Percentiles rank a stretch among this genome's conserved stretches.
These are phyloP conservation scores for Lasiosphaeriaceae sp. DNA, from an alignment of 495 filamentous ascomycete species.

Conservation along the genomic window DNA sequence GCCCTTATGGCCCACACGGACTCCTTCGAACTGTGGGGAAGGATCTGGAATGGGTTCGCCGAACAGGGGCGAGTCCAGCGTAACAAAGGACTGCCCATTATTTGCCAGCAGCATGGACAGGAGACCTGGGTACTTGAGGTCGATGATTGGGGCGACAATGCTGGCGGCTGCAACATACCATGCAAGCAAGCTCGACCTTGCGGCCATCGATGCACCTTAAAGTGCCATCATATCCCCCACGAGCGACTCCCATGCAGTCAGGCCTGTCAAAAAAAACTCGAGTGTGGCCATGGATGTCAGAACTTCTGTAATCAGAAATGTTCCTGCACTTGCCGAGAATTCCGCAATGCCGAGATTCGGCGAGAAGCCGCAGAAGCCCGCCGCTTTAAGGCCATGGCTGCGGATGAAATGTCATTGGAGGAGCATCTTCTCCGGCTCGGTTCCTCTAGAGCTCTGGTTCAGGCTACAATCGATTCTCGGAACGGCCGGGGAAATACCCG, in stretches of 20 bases:
- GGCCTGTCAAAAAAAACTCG: slow-evolving; percentile 53
- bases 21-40: slow-evolving; percentile 38
- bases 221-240: slow-evolving; percentile 54
- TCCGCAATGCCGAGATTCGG: slow-evolving; percentile 1
- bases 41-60: slow-evolving; percentile 30
- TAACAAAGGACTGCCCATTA: slow-evolving; percentile 31
- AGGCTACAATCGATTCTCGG: neutral
- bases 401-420: slow-evolving; percentile 6
- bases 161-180: slow-evolving; percentile 54
- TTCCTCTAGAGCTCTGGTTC: neutral
- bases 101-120: slow-evolving; percentile 36
- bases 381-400: neutral
- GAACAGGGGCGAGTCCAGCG: slow-evolving; percentile 21
- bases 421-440: slow-evolving; percentile 2
- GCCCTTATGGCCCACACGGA: slow-evolving; percentile 35
- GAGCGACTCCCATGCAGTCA: slow-evolving; percentile 59
- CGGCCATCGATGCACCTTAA: slow-evolving; percentile 39
- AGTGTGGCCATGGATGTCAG: slow-evolving; percentile 61
- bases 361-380: neutral
- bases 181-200: slow-evolving; percentile 46
- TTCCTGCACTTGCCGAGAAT: slow-evolving; percentile 29
- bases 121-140: slow-evolving; percentile 38
- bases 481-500: too few species aligned
- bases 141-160: slow-evolving; percentile 48
- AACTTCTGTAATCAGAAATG: slow-evolving; percentile 38